phyloP scores from a whole-genome alignment of 2,329 filamentous ascomycete genomes.

The Penicillium sumatraense region DNA sequence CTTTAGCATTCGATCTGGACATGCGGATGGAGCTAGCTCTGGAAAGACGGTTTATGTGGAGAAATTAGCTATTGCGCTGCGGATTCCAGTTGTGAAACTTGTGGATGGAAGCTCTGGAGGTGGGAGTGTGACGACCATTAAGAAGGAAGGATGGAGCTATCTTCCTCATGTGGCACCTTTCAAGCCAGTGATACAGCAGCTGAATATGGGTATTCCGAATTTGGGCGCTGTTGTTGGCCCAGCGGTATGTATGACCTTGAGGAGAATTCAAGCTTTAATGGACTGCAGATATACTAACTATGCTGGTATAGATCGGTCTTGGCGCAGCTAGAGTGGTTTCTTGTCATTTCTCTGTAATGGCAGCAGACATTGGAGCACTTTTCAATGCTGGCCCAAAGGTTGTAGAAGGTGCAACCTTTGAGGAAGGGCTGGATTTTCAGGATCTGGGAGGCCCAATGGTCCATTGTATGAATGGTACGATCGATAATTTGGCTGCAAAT shows the following conservation, averaged over 20 bases:
- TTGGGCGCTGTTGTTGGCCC: conserved; percentile 66
- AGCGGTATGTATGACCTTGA: conserved; percentile 43
- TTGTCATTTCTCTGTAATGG: conserved; percentile 70
- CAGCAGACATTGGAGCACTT: conserved; percentile 63
- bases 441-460: conserved; percentile 65
- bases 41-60: conserved; percentile 67
- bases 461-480: conserved; percentile 69
- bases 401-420: conserved; percentile 66
- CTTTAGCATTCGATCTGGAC: conserved; percentile 66
- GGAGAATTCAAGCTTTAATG: not conserved
- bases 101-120: conserved; percentile 68
- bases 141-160: conserved; percentile 61
- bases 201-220: conserved; percentile 68
- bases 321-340: conserved; percentile 65
- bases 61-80: conserved; percentile 62
- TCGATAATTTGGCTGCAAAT: conserved; percentile 65
- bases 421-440: conserved; percentile 63
- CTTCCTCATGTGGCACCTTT: conserved; percentile 63
- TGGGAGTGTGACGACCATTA: conserved; percentile 65
- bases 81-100: conserved; percentile 65
- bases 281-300: not conserved
- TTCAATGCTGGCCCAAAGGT: conserved; percentile 70
- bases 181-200: conserved; percentile 58
- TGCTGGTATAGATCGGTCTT: conserved; percentile 55
- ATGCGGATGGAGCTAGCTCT: conserved; percentile 64